Evolutionary conservation across 371 early-diverging fungal species (phyloP).

Genomic region (Mucor circinelloides): DNA sequence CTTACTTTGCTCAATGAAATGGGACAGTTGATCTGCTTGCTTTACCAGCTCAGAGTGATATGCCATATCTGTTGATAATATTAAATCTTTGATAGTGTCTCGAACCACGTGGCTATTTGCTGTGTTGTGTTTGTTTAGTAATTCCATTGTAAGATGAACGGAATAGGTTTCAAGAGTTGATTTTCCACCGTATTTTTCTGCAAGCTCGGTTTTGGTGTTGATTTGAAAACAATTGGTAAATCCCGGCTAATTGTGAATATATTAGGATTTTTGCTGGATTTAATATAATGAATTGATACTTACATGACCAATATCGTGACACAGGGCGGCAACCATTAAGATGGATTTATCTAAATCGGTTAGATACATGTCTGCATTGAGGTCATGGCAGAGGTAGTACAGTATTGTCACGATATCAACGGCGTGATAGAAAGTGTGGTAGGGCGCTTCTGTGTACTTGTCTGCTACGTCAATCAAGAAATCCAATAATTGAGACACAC

Average conservation of each 20-base stretch:
- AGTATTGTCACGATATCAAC: slow-evolving; percentile 84
- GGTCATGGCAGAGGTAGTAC: slow-evolving; percentile 70
- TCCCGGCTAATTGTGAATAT: slow-evolving; percentile 65
- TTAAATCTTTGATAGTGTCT: slow-evolving; percentile 53
- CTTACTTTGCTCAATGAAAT: not conserved
- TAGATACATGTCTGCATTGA: slow-evolving; percentile 63
- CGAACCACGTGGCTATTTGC: slow-evolving; percentile 7
- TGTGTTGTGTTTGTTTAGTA: slow-evolving; percentile 64
- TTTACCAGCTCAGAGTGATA: slow-evolving; percentile 73
- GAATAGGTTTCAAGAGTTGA: slow-evolving; percentile 85
- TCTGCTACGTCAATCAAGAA: slow-evolving; percentile 78
- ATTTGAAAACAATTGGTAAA: slow-evolving; percentile 81
- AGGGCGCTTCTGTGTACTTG: slow-evolving; percentile 75
- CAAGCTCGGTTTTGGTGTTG: slow-evolving; percentile 72
- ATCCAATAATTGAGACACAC: slow-evolving; percentile 66
- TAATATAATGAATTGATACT: slow-evolving; percentile 64
- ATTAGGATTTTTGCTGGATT: not conserved
- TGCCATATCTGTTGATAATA: slow-evolving; percentile 84
- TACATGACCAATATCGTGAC: slow-evolving; percentile 92
- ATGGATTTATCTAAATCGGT: slow-evolving; percentile 68
- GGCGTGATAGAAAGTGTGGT: slow-evolving; percentile 91
- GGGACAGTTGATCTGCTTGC: slow-evolving; percentile 19
- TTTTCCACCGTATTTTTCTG: slow-evolving; percentile 58
- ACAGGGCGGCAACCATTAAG: slow-evolving; percentile 83
- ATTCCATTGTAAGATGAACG: slow-evolving; percentile 60